These are phyloP conservation scores for Aspergillus nanangensis DNA, from an alignment of 495 filamentous ascomycete genomes.

Conservation along the genomic window DNA sequence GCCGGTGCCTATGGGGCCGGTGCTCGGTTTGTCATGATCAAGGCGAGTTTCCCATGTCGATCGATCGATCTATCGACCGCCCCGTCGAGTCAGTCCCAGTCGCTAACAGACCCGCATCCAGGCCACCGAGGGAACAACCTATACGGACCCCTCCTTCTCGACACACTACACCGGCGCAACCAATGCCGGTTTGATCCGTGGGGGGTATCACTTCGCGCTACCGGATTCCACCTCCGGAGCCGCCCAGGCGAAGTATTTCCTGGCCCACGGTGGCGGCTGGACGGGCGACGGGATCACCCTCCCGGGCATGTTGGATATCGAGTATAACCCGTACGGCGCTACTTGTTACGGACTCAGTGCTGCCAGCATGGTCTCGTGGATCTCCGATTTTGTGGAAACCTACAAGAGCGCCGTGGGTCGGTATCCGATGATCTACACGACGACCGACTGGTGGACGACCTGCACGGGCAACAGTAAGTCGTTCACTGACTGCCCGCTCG, in stretches of 20 bases:
- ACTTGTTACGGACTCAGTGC: conserved; percentile 45
- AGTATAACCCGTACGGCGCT: conserved; percentile 33
- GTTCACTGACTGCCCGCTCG: conserved; percentile 45
- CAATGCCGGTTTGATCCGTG: conserved; percentile 49
- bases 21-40: conserved; percentile 67
- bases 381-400: conserved; percentile 49
- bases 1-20: conserved; percentile 48
- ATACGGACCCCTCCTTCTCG: conserved; percentile 46
- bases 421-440: conserved; percentile 56
- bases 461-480: conserved; percentile 50
- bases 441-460: conserved; percentile 50
- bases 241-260: conserved; percentile 50
- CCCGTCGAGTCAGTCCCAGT: too few relatives aligned
- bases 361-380: conserved; percentile 50
- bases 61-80: neutral
- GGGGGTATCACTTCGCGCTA: conserved; percentile 58
- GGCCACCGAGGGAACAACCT: conserved; percentile 54
- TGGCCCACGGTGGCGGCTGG: conserved; percentile 56
- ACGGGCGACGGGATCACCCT: conserved; percentile 54
- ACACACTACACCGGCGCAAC: conserved; percentile 51
- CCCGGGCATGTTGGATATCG: conserved; percentile 60
- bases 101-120: conserved; percentile 9
- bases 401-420: conserved; percentile 42
- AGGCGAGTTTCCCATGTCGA: conserved; percentile 36
- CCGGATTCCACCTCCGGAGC: conserved; percentile 39